Percentiles rank a stretch among this genome's conserved stretches.
These are phyloP conservation scores for Chrysoporthe austroafricana DNA, from an alignment of 2,329 filamentous ascomycete genomes.

Conservation along the genomic window DNA sequence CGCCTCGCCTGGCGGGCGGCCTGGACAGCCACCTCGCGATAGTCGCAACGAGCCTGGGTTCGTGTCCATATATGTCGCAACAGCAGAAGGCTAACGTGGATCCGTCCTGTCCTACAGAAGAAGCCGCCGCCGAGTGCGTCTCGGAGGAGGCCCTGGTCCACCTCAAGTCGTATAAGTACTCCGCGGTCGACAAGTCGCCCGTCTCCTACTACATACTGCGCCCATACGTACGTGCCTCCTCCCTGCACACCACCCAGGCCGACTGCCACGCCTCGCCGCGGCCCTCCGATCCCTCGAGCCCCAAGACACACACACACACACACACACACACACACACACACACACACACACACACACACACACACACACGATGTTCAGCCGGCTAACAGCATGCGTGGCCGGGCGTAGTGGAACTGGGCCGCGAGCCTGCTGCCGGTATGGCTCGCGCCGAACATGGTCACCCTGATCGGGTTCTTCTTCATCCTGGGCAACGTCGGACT, in stretches of 20 bases:
- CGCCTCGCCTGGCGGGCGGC: neutral
- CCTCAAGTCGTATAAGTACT: slow-evolving; percentile 96
- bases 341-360: too few relatives aligned
- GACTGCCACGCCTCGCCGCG: slow-evolving; percentile 22
- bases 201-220: slow-evolving; percentile 92
- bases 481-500: slow-evolving; percentile 81
- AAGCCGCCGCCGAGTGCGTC: slow-evolving; percentile 71
- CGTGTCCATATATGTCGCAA: too few relatives aligned
- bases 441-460: slow-evolving; percentile 98
- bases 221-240: slow-evolving; percentile 77
- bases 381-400: slow-evolving; percentile 31
- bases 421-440: slow-evolving; percentile 92
- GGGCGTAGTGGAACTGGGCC: slow-evolving; percentile 87
- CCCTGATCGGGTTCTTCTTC: slow-evolving; percentile 91
- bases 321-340: slow-evolving; percentile 6
- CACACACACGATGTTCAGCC: slow-evolving; percentile 11
- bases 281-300: slow-evolving; percentile 18
- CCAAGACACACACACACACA: neutral
- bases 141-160: slow-evolving; percentile 90
- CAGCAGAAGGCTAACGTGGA: slow-evolving; percentile 10
- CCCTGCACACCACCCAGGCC: slow-evolving; percentile 22
- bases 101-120: slow-evolving; percentile 39
- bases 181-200: slow-evolving; percentile 92
- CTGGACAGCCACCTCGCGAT: neutral
- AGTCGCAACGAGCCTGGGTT: slow-evolving; percentile 16